phyloP scores from a whole-genome alignment of 208 protist species.

The Crithidia thermophila region DNA sequence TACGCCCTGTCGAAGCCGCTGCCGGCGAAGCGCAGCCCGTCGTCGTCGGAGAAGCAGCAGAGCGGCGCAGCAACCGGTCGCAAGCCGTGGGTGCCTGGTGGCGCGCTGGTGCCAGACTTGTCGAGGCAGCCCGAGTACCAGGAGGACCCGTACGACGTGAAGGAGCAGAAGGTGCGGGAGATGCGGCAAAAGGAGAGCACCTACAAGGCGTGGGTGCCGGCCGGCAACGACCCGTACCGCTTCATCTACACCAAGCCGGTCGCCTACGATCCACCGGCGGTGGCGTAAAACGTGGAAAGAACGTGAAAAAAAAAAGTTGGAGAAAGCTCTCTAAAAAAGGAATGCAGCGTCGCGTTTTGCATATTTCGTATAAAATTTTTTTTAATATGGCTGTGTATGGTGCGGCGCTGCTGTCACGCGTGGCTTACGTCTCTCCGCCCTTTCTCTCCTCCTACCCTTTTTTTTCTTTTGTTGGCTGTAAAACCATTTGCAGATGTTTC shows the following conservation, averaged over 20 bases:
- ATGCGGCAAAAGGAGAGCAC: constrained; percentile 57
- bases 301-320: background rate
- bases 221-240: constrained; percentile 75
- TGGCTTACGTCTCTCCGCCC: no score
- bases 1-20: constrained; percentile 80
- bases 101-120: constrained; percentile 68
- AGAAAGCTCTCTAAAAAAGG: background rate
- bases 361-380: no score
- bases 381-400: no score
- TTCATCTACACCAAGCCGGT: constrained; percentile 82
- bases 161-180: constrained; percentile 73
- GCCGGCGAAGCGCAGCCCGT: constrained; percentile 43
- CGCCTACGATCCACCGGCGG: constrained; percentile 65
- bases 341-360: no score
- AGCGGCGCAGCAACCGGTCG: constrained; percentile 19
- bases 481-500: no score
- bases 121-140: constrained; percentile 84
- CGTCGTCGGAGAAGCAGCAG: constrained; percentile 9
- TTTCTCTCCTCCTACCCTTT: no score
- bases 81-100: constrained; percentile 77
- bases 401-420: no score
- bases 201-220: constrained; percentile 79
- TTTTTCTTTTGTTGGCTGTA: no score
- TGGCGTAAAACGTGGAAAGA: constrained; percentile 31
- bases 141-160: constrained; percentile 89